Evolutionary conservation across 495 filamentous ascomycete species (phyloP).

Genomic region (Cercophora samala): DNA sequence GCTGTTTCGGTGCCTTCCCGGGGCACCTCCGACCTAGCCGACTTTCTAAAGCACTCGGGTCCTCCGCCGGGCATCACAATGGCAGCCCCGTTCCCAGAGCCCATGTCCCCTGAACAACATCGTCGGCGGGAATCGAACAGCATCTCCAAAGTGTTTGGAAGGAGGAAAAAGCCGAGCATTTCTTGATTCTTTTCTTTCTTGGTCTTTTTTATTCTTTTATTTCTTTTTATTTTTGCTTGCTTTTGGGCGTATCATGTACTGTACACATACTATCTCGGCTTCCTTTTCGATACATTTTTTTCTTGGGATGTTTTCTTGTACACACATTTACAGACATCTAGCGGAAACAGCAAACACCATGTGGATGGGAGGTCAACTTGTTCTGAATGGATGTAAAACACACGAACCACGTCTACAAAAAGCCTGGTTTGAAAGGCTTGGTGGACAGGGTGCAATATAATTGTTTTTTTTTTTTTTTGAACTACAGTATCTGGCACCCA

Average conservation of each 20-base stretch:
- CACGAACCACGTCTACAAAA: neutral
- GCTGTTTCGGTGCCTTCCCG: constrained; percentile 36
- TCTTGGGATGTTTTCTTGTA: neutral
- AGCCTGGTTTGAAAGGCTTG: too few species aligned
- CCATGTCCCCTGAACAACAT: constrained; percentile 9
- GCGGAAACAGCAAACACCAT: neutral
- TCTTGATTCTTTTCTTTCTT: constrained; percentile 16
- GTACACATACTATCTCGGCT: neutral
- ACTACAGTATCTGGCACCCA: neutral
- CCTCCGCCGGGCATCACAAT: constrained; percentile 51
- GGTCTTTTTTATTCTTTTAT: constrained; percentile 2
- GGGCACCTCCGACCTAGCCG: constrained; percentile 69
- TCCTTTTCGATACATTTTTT: neutral
- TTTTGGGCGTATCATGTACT: too few species aligned
- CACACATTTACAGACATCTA: neutral
- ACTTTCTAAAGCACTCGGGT: constrained; percentile 73
- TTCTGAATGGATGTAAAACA: neutral
- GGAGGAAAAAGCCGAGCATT: constrained; percentile 30
- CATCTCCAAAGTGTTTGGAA: constrained; percentile 22
- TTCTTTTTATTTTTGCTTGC: neutral
- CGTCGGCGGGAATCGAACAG: constrained; percentile 7
- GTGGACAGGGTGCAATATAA: too few species aligned
- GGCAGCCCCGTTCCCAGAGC: constrained; percentile 17
- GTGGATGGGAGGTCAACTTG: neutral
- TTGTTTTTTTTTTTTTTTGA: too few species aligned